Evolutionary conservation across 179 eudicot genomes (phyloP), one percentile per base, ranked within the genome.

Genomic region (Silene coronaria): DNA sequence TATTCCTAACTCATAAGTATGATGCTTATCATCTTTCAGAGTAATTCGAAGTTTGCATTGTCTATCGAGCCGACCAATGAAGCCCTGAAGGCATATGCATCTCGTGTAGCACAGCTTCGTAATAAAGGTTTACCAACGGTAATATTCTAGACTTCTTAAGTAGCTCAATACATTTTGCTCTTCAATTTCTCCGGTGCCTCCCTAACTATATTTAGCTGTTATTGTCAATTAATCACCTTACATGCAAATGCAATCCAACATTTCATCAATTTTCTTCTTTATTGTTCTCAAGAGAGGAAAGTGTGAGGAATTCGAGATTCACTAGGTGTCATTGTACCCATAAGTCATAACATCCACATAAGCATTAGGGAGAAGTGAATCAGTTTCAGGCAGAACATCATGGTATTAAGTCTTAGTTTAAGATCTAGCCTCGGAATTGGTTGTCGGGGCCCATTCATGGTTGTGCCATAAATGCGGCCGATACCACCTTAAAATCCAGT

Each of bases 1-100:
- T 45, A 48, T 22, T 30, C 2, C 80, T 27, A 76, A 67, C 59
- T 32, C 19, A 67, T 55, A 53, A 72, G 22, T 19, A 23, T 27
- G 59, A 55, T 9, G 53, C 48, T 62, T 42, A 5, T 28, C 77
- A 64, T 74, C 84, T 77, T 75, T 74, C 97, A 93, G 98, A 91
- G 94, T 84, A 92, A 92, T 85, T 76, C 97, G 19, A 92, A 91
- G 90, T 92, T 92, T 73, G 97, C 97, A 10, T 81, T 92, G 84
- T 88, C 96, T 62, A 81, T 92, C 65, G 97, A 92, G 80, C 97
- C 97, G 32, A 84, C 82, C 53, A 92, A 92, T 74, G 84, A 82
- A 83, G 88, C 83, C 45, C 87, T 92, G 45, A 85, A 85, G 80
- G 80, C 88, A 58, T 93, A 91, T 83, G 92, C 95, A 67, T 82